Evolutionary conservation across 1,284 basidiomycete species (phyloP).

Genomic region (Microbotryum intermedium): DNA sequence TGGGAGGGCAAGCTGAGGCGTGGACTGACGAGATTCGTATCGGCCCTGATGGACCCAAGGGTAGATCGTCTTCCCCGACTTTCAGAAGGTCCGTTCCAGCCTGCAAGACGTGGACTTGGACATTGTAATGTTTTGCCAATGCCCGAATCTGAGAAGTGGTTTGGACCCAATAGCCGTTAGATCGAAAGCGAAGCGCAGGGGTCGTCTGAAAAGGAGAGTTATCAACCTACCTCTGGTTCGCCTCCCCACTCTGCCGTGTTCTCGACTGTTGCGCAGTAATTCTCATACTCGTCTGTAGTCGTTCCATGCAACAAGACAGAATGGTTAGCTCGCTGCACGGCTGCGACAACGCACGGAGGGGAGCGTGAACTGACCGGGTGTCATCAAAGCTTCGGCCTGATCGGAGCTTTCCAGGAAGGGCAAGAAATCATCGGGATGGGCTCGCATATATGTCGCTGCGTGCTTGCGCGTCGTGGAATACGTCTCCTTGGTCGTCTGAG

Average conservation of each 20-base stretch:
- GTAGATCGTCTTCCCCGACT: conserved; percentile 60
- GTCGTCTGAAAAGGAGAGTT: conserved; percentile 24
- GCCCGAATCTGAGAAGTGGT: conserved; percentile 57
- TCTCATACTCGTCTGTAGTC: conserved; percentile 51
- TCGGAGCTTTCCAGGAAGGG: conserved; percentile 82
- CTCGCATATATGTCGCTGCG: conserved; percentile 73
- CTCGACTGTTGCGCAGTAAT: conserved; percentile 72
- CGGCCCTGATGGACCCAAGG: conserved; percentile 7
- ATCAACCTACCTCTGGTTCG: conserved; percentile 65
- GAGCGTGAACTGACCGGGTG: conserved; percentile 33
- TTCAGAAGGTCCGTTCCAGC: conserved; percentile 63
- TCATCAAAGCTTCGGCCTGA: conserved; percentile 67
- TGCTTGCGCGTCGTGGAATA: conserved; percentile 49
- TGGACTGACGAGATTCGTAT: conserved; percentile 25
- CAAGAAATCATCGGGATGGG: conserved; percentile 81
- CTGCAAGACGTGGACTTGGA: conserved; percentile 90
- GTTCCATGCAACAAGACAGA: background rate
- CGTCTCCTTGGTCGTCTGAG: conserved; percentile 37
- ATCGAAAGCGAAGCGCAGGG: too few relatives aligned
- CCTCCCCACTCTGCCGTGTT: conserved; percentile 91
- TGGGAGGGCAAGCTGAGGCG: background rate
- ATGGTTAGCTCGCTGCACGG: background rate
- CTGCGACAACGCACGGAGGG: conserved; percentile 1
- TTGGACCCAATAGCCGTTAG: background rate
- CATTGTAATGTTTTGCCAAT: conserved; percentile 67